Base-by-base conservation (phyloP, 139 green algal species). In the Astrephomene gubernaculifera region DNA sequence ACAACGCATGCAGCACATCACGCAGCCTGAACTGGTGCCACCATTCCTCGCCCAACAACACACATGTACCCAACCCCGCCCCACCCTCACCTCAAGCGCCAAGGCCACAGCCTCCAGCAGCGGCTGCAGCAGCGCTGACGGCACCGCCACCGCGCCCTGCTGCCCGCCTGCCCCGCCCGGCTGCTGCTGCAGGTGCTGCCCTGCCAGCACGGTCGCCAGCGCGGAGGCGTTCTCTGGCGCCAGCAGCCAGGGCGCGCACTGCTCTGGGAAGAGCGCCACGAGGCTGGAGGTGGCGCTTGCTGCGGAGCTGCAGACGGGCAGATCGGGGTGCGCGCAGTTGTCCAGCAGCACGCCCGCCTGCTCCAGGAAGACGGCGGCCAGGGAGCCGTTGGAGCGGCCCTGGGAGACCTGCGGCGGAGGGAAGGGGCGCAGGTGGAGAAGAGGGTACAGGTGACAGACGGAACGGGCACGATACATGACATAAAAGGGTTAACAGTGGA, bases 191-290 rank as follows among this genome's bases (percentile, higher is more conserved):
- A 90, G 45, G 38, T 90, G 86, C 49, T 91, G 60, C 7, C 87
- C 89, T 29, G 88, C 76, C 64, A 94, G 83, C 27, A 91, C 83
- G 27, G 52, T 57, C 0, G 79, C 64, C 14, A 92, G 38, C 3
- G 90, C 63, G 29, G 86, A 57, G 6, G 87, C 60, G 39, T 82
- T 87, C 44, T 92, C 91, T 19, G 71, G 71, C 22, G 86, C 82
- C 57, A 94, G 83, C 65, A 94, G 61, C 89, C 91, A 92, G 8
- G 81, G 75, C 8, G 86, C 82, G n/a, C 86, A 88, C 64, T 90
- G 74, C 67, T 79, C 22, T 1, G 86, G 83, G 61, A 86, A 92
- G 24, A 88, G 17, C 8, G 81, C 74, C 65, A 89, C 78, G 21
- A 73, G 70, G 52, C 29, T 63, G 36, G n/a, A 73, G 0, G 43